These are phyloP conservation scores for Nymphaea thermarum DNA, from an alignment of 164 flowering plant genomes.

Conservation along the genomic window DNA sequence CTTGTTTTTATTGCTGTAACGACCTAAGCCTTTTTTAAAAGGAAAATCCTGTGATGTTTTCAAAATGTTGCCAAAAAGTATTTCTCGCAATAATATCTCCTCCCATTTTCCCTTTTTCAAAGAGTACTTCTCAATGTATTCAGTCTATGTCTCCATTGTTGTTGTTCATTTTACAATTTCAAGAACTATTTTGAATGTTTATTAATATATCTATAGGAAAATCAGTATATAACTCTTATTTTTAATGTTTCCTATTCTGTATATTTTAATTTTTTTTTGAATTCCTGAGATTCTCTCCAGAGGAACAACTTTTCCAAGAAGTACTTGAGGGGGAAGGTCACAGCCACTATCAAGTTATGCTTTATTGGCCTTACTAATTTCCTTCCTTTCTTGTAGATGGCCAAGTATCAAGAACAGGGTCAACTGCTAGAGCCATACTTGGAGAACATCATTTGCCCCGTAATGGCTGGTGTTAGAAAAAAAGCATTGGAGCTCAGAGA, in stretches of 20 bases:
- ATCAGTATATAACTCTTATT: not conserved
- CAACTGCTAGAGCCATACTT: constrained; percentile 84
- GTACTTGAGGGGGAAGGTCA: not conserved
- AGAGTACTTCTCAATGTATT: too few relatives aligned
- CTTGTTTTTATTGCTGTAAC: too few relatives aligned
- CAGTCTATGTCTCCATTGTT: too few relatives aligned
- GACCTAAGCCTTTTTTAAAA: too few relatives aligned
- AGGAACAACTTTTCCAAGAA: too few relatives aligned
- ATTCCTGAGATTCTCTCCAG: not conserved
- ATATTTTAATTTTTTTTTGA: not conserved
- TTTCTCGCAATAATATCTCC: too few relatives aligned
- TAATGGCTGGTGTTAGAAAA: constrained; percentile 68
- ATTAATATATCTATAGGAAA: too few relatives aligned
- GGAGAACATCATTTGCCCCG: constrained; percentile 76
- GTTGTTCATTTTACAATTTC: too few relatives aligned
- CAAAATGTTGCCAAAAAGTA: too few relatives aligned
- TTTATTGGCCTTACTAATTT: not conserved
- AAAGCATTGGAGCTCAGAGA: constrained; percentile 52
- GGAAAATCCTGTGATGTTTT: too few relatives aligned
- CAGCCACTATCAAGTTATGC: not conserved
- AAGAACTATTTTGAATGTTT: too few relatives aligned
- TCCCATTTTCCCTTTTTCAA: too few relatives aligned
- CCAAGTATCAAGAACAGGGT: constrained; percentile 91
- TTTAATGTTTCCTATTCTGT: not conserved
- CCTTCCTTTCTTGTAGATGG: constrained; percentile 43